Evolutionary conservation across 1,139 yeast genomes (phyloP).

Genomic region (Diutina pseudorugosa): DNA sequence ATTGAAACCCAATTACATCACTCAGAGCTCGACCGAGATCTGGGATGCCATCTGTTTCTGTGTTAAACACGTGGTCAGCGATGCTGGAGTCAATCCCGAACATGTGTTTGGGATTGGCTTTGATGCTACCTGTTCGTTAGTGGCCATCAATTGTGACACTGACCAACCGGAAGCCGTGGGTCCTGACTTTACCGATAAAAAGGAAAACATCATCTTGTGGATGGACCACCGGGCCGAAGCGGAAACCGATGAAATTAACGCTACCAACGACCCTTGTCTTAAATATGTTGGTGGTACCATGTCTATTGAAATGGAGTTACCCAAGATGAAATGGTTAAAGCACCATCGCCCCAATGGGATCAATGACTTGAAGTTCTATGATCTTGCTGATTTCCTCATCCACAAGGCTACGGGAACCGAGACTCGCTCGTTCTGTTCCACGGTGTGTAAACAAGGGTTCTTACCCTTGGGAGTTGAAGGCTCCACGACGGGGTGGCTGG

Average conservation of each 20-base stretch:
- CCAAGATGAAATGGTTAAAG: conserved; percentile 94
- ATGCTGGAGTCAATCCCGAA: conserved; percentile 56
- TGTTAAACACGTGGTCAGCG: conserved; percentile 60
- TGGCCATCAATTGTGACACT: conserved; percentile 53
- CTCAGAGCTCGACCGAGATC: conserved; percentile 85
- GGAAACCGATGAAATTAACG: conserved; percentile 76
- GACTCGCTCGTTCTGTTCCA: conserved; percentile 78
- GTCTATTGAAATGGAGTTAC: conserved; percentile 97
- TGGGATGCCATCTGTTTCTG: conserved; percentile 85
- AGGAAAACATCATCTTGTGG: conserved; percentile 86
- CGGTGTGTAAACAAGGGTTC: conserved; percentile 92
- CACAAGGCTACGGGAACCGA: conserved; percentile 83
- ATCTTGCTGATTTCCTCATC: conserved; percentile 81
- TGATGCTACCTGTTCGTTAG: conserved; percentile 94
- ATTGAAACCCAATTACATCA: conserved; percentile 56
- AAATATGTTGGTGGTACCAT: conserved; percentile 94
- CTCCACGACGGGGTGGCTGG: conserved; percentile 81
- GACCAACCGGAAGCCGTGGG: conserved; percentile 82
- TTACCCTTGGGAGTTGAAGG: conserved; percentile 87
- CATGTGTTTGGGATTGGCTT: conserved; percentile 81
- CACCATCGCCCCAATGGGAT: conserved; percentile 66
- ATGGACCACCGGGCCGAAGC: conserved; percentile 95
- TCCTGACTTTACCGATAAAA: conserved; percentile 63
- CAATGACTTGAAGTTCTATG: conserved; percentile 70
- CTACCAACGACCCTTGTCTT: conserved; percentile 64